Percentiles rank a stretch among this genome's conserved stretches.
These are phyloP conservation scores for Picea sitchensis DNA, from an alignment of 75 land plant genomes.

Conservation along the genomic window DNA sequence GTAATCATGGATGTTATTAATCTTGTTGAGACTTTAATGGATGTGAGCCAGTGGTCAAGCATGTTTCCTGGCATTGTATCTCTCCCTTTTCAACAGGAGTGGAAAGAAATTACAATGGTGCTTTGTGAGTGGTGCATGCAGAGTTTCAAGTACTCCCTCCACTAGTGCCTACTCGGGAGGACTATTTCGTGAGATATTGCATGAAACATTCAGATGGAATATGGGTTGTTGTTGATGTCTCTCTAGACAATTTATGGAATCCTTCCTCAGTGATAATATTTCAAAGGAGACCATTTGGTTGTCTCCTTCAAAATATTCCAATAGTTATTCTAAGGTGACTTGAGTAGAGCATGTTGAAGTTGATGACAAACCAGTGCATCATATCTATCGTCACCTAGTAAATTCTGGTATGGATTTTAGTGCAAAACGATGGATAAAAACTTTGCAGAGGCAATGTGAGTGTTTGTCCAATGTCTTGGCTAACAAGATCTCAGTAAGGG, in stretches of 20 bases:
- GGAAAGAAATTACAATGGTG: slow-evolving; percentile 76
- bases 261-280: slow-evolving; percentile 26
- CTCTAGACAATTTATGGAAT: slow-evolving; percentile 56
- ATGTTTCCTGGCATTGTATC: too few relatives aligned
- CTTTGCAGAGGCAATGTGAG: slow-evolving; percentile 72
- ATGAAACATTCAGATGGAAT: slow-evolving; percentile 68
- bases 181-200: slow-evolving; percentile 67
- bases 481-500: slow-evolving; percentile 50
- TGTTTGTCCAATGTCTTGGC: slow-evolving; percentile 70
- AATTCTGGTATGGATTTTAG: slow-evolving; percentile 72
- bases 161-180: slow-evolving; percentile 78
- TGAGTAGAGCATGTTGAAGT: slow-evolving; percentile 80
- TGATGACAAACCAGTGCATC: slow-evolving; percentile 57
- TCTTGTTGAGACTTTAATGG: too few relatives aligned
- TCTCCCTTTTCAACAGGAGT: neutral
- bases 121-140: slow-evolving; percentile 84
- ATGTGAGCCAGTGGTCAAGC: too few relatives aligned
- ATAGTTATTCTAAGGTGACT: slow-evolving; percentile 83
- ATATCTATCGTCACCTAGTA: slow-evolving; percentile 49
- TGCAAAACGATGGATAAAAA: slow-evolving; percentile 71
- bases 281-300: slow-evolving; percentile 72
- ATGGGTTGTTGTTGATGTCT: slow-evolving; percentile 90
- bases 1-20: too few relatives aligned
- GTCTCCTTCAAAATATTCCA: slow-evolving; percentile 82
- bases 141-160: slow-evolving; percentile 81